Evolutionary conservation across 2,329 filamentous ascomycete genomes (phyloP).

Genomic region (Diaporthe sp.): DNA sequence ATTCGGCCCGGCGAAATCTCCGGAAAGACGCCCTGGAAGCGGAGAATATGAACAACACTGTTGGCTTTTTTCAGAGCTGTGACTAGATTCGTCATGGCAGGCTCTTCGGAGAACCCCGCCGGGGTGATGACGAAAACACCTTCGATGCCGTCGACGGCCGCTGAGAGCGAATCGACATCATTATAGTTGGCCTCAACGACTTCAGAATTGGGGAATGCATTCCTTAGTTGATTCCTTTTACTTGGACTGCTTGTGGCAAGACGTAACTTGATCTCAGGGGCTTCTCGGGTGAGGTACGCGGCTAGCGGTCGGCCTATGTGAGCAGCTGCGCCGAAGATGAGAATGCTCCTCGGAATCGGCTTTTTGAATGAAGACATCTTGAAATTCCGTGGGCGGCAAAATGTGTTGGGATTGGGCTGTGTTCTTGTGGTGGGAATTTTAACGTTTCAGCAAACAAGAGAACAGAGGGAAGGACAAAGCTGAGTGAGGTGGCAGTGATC

Average conservation of each 20-base stretch:
- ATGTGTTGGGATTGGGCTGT: accelerated
- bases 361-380: not conserved
- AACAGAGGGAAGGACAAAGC: not conserved
- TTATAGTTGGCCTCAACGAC: not conserved
- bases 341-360: not conserved
- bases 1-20: not conserved
- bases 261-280: not conserved
- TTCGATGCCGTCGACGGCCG: not conserved
- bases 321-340: not conserved
- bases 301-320: not conserved
- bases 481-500: no score
- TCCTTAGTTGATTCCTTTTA: not conserved
- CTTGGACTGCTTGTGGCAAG: not conserved
- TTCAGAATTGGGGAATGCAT: not conserved
- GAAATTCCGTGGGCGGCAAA: no score
- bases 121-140: conserved; percentile 6
- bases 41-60: not conserved
- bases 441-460: not conserved
- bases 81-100: not conserved
- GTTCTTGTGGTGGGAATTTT: not conserved
- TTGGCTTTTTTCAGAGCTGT: not conserved
- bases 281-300: not conserved
- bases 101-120: not conserved
- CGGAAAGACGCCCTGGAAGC: not conserved
- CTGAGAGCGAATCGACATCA: not conserved